Percentiles rank a stretch among this genome's conserved stretches.
Evolutionary conservation across 495 filamentous ascomycete genomes (phyloP).

Genomic region (Pyrenula aspistea): DNA sequence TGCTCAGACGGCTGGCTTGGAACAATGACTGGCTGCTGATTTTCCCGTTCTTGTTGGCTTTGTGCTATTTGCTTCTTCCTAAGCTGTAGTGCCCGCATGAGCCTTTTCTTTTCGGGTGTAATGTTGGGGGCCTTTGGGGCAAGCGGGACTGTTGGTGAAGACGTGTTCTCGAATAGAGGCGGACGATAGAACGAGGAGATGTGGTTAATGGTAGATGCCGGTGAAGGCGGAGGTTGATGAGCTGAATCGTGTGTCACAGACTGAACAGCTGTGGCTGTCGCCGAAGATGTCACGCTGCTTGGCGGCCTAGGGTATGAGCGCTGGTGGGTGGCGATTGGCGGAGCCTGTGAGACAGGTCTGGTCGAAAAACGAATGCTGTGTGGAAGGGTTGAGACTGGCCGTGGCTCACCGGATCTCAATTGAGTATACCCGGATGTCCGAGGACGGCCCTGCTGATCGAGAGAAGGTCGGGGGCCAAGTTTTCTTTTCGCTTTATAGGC

Average conservation of each 20-base stretch:
- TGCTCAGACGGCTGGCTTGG: not conserved
- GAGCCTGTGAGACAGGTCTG: constrained; percentile 13
- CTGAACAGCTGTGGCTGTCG: constrained; percentile 2
- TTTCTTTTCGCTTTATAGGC: constrained; percentile 62
- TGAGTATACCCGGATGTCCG: constrained; percentile 40
- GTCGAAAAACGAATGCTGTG: constrained; percentile 32
- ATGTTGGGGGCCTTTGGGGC: constrained; percentile 46
- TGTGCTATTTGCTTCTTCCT: constrained; percentile 63
- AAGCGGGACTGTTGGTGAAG: constrained; percentile 16
- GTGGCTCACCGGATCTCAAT: constrained; percentile 33
- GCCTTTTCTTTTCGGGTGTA: constrained; percentile 77
- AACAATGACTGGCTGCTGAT: constrained; percentile 2
- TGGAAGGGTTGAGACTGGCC: constrained; percentile 61
- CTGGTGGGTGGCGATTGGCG: constrained; percentile 10
- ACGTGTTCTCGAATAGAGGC: constrained; percentile 30
- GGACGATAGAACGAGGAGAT: not conserved
- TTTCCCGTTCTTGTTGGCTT: constrained; percentile 22
- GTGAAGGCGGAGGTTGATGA: constrained; percentile 35
- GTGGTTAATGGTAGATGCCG: constrained; percentile 14
- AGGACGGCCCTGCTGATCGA: constrained; percentile 54
- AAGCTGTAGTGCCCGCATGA: constrained; percentile 89
- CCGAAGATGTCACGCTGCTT: constrained; percentile 22
- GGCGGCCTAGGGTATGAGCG: constrained; percentile 5
- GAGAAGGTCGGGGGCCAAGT: constrained; percentile 68
- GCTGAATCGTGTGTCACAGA: constrained; percentile 2